These are phyloP conservation scores for Sextonia rubra DNA, from an alignment of 164 flowering plant species.

Conservation along the genomic window DNA sequence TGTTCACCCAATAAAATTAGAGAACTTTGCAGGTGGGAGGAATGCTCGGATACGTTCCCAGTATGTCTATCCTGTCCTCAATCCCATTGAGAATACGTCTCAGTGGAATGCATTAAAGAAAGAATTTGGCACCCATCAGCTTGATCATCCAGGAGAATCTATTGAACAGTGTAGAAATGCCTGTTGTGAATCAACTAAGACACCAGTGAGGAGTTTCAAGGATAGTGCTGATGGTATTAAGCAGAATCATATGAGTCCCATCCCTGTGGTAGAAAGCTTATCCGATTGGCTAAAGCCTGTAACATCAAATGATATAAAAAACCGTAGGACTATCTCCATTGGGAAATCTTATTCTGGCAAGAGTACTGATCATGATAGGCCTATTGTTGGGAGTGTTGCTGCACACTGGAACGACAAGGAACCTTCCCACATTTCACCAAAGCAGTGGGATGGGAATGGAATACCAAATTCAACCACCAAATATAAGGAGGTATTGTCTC, in stretches of 20 bases:
- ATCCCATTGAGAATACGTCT: conserved; percentile 42
- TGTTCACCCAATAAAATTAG: conserved; percentile 45
- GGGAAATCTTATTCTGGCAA: conserved; percentile 23
- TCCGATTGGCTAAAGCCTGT: conserved; percentile 57
- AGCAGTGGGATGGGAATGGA: conserved; percentile 91
- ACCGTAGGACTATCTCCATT: conserved; percentile 10
- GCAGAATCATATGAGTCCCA: conserved; percentile 9
- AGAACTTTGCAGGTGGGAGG: conserved; percentile 30
- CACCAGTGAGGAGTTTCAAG: conserved; percentile 3
- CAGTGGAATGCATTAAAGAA: conserved; percentile 38
- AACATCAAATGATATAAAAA: conserved; percentile 17
- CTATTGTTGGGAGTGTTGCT: conserved; percentile 75
- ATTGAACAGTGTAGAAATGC: conserved; percentile 18
- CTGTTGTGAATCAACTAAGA: conserved; percentile 11
- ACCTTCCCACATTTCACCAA: conserved; percentile 37
- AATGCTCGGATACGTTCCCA: conserved; percentile 58
- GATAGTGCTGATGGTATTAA: conserved; percentile 20
- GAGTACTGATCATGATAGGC: conserved; percentile 52
- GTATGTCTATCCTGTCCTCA: conserved; percentile 52
- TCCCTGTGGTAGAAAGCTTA: conserved; percentile 43
- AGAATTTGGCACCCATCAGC: conserved; percentile 5
- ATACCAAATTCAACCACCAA: conserved; percentile 94
- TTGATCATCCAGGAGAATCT: conserved; percentile 23
- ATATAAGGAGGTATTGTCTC: conserved; percentile 43
- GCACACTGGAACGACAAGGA: conserved; percentile 70